Evolutionary conservation across 139 green algal genomes (phyloP).

Genomic region (Ettlia oleoabundans): DNA sequence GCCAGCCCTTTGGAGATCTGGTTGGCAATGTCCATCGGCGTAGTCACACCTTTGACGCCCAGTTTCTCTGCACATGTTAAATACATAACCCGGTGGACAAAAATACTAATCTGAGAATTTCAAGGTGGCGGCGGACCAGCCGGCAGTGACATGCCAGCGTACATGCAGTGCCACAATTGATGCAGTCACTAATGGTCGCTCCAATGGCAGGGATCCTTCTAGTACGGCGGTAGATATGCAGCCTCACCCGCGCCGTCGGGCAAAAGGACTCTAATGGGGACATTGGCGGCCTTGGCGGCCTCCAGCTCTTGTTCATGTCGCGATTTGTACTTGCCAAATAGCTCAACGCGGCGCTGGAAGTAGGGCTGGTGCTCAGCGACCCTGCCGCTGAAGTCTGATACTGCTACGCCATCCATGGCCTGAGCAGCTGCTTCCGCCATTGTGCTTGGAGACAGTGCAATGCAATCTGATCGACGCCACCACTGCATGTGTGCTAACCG

Average conservation of each 20-base stretch:
- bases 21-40: conserved; percentile 92
- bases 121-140: neutral
- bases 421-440: neutral
- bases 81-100: too few species aligned
- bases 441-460: neutral
- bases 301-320: conserved; percentile 61
- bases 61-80: conserved; percentile 58
- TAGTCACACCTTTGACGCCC: conserved; percentile 87
- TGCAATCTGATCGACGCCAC: too few species aligned
- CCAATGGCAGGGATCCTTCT: neutral
- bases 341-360: conserved; percentile 84
- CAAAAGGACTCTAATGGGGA: conserved; percentile 86
- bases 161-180: neutral
- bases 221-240: neutral
- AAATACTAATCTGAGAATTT: neutral
- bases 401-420: neutral
- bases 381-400: neutral
- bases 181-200: neutral
- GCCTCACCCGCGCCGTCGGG: conserved; percentile 50
- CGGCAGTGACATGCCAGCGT: neutral
- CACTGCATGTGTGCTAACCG: too few species aligned
- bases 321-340: conserved; percentile 87
- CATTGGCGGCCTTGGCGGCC: conserved; percentile 45
- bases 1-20: conserved; percentile 87
- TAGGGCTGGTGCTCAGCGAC: conserved; percentile 76